These are phyloP conservation scores for Linderina pennispora DNA, from an alignment of 192 early-diverging fungal species.

Conservation along the genomic window DNA sequence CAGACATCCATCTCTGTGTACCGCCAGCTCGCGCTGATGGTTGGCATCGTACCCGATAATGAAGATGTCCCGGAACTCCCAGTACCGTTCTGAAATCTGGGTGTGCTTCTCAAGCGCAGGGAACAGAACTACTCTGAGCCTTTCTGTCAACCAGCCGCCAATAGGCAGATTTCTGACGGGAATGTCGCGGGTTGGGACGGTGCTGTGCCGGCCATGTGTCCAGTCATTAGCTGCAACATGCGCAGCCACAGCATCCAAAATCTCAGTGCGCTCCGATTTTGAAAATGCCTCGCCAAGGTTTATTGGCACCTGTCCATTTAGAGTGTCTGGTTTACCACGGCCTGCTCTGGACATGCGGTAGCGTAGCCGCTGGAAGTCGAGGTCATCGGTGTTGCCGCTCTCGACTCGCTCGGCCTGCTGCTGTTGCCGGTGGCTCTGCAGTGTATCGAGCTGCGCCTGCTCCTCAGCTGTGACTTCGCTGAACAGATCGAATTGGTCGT, in stretches of 20 bases:
- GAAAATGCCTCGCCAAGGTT: constrained; percentile 21
- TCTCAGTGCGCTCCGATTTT: constrained; percentile 9
- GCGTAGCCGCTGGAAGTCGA: constrained; percentile 11
- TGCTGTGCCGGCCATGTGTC: constrained; percentile 45
- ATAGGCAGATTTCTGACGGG: constrained; percentile 14
- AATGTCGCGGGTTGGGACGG: constrained; percentile 48
- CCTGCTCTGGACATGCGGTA: constrained; percentile 19
- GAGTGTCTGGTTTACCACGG: constrained; percentile 5
- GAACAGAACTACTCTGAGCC: constrained; percentile 10
- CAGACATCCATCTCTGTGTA: constrained; percentile 54
- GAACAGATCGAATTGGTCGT: constrained; percentile 37
- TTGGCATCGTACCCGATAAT: constrained; percentile 42
- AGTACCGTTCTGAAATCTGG: constrained; percentile 16
- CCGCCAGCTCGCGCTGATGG: constrained; percentile 33
- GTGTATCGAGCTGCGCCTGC: background rate
- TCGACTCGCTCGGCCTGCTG: background rate
- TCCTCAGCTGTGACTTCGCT: constrained; percentile 32
- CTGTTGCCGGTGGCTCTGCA: background rate
- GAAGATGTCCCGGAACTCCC: constrained; percentile 47
- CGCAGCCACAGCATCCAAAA: constrained; percentile 8
- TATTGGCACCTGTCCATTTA: constrained; percentile 7
- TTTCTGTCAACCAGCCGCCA: background rate
- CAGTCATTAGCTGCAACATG: constrained; percentile 14
- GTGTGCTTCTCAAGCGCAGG: constrained; percentile 17
- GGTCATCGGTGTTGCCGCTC: background rate